phyloP scores from a whole-genome alignment of 495 filamentous ascomycete genomes.

The Hyaloscypha finlandica region DNA sequence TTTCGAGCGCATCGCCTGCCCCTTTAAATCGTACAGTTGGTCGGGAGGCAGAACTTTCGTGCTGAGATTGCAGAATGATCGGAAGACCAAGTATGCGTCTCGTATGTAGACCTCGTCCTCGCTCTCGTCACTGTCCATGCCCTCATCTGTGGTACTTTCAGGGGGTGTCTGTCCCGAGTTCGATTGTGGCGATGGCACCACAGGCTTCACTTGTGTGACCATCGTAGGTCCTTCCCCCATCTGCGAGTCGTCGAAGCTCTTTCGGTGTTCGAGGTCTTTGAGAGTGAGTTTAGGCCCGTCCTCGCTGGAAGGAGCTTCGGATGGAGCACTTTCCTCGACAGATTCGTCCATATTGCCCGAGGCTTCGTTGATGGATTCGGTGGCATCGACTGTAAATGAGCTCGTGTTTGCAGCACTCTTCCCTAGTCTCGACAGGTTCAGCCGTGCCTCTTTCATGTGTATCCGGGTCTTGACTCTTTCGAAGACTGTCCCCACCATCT shows the following conservation, averaged over 20 bases:
- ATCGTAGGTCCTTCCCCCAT: slow-evolving; percentile 93
- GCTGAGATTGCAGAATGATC: slow-evolving; percentile 95
- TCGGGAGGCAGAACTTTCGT: slow-evolving; percentile 87
- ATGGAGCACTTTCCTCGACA: slow-evolving; percentile 52
- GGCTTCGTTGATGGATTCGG: slow-evolving; percentile 36
- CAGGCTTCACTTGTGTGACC: slow-evolving; percentile 74
- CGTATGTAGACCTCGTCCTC: slow-evolving; percentile 96
- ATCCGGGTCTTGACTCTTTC: slow-evolving; percentile 88
- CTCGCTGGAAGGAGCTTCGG: slow-evolving; percentile 58
- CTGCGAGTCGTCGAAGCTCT: slow-evolving; percentile 88
- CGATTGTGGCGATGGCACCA: slow-evolving; percentile 56
- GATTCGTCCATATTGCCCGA: slow-evolving; percentile 39
- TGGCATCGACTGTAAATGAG: slow-evolving; percentile 36
- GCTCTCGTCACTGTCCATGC: slow-evolving; percentile 69
- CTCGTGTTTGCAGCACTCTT: slow-evolving; percentile 39
- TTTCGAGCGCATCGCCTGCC: slow-evolving; percentile 96
- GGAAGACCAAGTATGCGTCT: slow-evolving; percentile 95
- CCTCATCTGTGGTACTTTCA: slow-evolving; percentile 50
- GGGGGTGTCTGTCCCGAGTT: slow-evolving; percentile 54
- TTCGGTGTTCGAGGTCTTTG: slow-evolving; percentile 91
- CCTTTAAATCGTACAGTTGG: slow-evolving; percentile 88
- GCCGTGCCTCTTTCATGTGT: slow-evolving; percentile 76
- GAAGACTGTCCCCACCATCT: slow-evolving; percentile 98
- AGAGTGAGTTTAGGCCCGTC: slow-evolving; percentile 78
- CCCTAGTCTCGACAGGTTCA: slow-evolving; percentile 49